Percentiles rank a stretch among this genome's conserved stretches.
These are phyloP conservation scores for Neurospora pannonica DNA, from an alignment of 495 filamentous ascomycete species.

Conservation along the genomic window DNA sequence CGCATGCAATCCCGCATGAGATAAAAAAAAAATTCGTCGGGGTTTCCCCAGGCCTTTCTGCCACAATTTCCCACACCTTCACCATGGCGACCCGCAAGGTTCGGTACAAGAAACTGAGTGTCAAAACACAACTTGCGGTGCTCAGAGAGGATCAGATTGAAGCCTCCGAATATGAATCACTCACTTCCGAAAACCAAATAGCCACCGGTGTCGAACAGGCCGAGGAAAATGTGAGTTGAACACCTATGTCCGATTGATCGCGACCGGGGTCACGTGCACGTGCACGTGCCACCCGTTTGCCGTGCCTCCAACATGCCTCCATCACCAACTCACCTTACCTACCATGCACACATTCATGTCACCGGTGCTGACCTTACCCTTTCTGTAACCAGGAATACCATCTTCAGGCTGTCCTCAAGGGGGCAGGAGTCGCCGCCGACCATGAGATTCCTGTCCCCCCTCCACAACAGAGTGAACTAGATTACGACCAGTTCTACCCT, in stretches of 20 bases:
- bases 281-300: slow-evolving; percentile 43
- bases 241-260: slow-evolving; percentile 33
- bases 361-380: slow-evolving; percentile 24
- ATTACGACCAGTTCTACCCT: slow-evolving; percentile 84
- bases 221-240: slow-evolving; percentile 85
- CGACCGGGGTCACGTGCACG: slow-evolving; percentile 29
- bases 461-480: slow-evolving; percentile 62
- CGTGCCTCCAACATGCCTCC: slow-evolving; percentile 13
- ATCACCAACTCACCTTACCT: slow-evolving; percentile 21
- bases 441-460: slow-evolving; percentile 82
- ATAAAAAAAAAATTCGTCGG: slow-evolving; percentile 32
- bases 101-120: slow-evolving; percentile 84
- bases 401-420: slow-evolving; percentile 85
- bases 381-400: slow-evolving; percentile 74
- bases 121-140: slow-evolving; percentile 76
- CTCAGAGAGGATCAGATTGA: slow-evolving; percentile 88
- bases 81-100: slow-evolving; percentile 61
- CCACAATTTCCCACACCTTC: slow-evolving; percentile 32
- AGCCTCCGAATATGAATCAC: slow-evolving; percentile 49
- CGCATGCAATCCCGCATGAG: slow-evolving; percentile 45
- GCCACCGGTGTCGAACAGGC: slow-evolving; percentile 94
- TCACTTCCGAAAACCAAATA: slow-evolving; percentile 55
- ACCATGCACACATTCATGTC: not conserved
- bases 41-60: slow-evolving; percentile 38
- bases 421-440: slow-evolving; percentile 56